phyloP scores from a whole-genome alignment of 441 rosid genomes.

The Melastoma candidum region DNA sequence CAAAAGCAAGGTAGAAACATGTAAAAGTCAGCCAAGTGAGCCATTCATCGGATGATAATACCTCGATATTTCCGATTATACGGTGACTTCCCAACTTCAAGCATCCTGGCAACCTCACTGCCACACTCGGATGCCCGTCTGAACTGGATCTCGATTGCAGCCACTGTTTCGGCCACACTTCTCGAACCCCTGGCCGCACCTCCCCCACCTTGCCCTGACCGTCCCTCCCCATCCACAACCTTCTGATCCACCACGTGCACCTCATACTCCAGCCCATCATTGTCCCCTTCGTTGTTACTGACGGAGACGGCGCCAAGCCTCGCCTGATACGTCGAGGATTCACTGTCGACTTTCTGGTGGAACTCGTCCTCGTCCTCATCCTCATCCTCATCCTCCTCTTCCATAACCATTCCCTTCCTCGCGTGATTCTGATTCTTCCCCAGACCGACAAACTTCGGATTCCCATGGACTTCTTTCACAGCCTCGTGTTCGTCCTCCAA shows the following conservation, averaged over 20 bases:
- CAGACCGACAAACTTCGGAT: conserved; percentile 27
- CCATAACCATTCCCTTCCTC: conserved; percentile 1
- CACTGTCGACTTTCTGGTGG: conserved; percentile 10
- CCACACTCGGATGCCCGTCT: conserved; percentile 78
- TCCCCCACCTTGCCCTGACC: conserved; percentile 29
- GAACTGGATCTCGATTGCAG: conserved; percentile 60
- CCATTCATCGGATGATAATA: conserved; percentile 7
- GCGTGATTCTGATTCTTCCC: conserved; percentile 14
- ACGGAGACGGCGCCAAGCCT: conserved; percentile 35
- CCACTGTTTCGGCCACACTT: conserved; percentile 44
- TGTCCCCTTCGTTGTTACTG: conserved; percentile 11
- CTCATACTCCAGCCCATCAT: conserved; percentile 31
- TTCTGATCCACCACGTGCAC: conserved; percentile 62
- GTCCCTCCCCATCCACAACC: conserved; percentile 21
- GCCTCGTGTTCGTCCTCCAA: conserved; percentile 85
- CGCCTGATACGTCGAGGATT: conserved; percentile 43
- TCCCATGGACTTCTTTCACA: conserved; percentile 60
- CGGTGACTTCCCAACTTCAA: conserved; percentile 76
- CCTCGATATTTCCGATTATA: conserved; percentile 70
- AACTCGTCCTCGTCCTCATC: conserved; percentile 7
- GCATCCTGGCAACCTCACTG: conserved; percentile 65
- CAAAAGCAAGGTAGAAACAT: too few relatives aligned
- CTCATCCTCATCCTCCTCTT: conserved; percentile 25
- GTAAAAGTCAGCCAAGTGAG: neutral
- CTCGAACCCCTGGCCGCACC: conserved; percentile 31